Evolutionary conservation across 163 green algal genomes (phyloP).

Genomic region (Botryococcus braunii): DNA sequence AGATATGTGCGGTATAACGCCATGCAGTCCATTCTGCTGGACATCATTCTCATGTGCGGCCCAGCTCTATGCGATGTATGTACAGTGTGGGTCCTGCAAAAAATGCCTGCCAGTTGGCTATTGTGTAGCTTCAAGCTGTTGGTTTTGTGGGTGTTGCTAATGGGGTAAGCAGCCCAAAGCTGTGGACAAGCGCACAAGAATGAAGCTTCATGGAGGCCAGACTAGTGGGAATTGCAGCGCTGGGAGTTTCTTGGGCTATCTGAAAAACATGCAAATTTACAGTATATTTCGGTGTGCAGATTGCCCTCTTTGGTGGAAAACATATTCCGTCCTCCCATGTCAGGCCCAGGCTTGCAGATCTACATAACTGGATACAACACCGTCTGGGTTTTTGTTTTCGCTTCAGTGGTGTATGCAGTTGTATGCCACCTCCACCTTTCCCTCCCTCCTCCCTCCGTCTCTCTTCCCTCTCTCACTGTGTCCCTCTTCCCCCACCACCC

Average conservation of each 20-base stretch:
- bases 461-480: too few species aligned
- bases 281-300: too few species aligned
- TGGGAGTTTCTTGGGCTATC: too few species aligned
- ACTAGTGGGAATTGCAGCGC: too few species aligned
- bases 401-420: slow-evolving; percentile 73
- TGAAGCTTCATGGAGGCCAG: too few species aligned
- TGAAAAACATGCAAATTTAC: too few species aligned
- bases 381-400: slow-evolving; percentile 78
- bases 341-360: slow-evolving; percentile 50
- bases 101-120: not conserved
- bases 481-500: too few species aligned
- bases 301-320: slow-evolving; percentile 55
- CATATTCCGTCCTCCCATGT: slow-evolving; percentile 31
- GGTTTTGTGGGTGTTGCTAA: too few species aligned
- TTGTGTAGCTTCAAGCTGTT: too few species aligned
- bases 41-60: slow-evolving; percentile 86
- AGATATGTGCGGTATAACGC: slow-evolving; percentile 67
- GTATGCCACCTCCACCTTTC: slow-evolving; percentile 37
- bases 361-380: slow-evolving; percentile 83
- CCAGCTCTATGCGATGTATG: not conserved
- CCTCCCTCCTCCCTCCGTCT: not conserved
- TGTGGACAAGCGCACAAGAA: too few species aligned
- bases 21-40: slow-evolving; percentile 86
- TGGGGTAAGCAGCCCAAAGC: too few species aligned
- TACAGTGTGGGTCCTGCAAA: not conserved